Base-by-base conservation (phyloP, 768 basidiomycete species). In the Rickenella mellea region DNA sequence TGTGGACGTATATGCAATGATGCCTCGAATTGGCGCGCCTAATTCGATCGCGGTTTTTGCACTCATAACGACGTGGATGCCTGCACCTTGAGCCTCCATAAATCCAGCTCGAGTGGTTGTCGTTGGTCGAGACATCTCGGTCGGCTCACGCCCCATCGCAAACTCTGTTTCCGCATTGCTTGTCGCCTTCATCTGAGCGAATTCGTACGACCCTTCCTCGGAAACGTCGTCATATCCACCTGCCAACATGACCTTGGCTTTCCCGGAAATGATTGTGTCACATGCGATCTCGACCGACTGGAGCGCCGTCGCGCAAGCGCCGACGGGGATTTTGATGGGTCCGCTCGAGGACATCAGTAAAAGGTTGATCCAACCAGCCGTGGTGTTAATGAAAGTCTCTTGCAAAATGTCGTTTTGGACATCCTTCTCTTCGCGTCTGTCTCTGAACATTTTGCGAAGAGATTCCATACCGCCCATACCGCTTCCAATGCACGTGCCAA, bases 371-470 rank as follows among this genome's bases (percentile, higher is more conserved):
- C 96, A 99, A 35, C 94, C 94, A 44, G 94, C 93, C 31, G 92
- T 92, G 2, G 92, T 97, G 65, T 98, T 99, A 70, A 99, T 99
- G 74, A 98, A 99, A 86, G 96, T 98, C 64, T 99, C 96, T 62
- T 98, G 96, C 31, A 99, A 70, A 49, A 99, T 86, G 55, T 99
- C 96, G 55, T 93, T 98, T 65, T 98, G 96, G 1, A 98, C 92
- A 27, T 97, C 92, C 61, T 86, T 88, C 69, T 97, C 96, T 56
- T 97, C 94, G 29, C 92, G 85, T 48, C 96, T 84, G 59, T 99
- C 96, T 63, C 90, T 96, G 76, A 99, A 99, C 96, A 99, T 99
- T 65, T 87, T 82, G 40, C 82, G 73, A 66, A 97, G 71, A 55
- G 85, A 87, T 45, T 80, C 78, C 49, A 89, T 78, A 55, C 96